These are phyloP conservation scores for Fusarium sp. DNA, from an alignment of 2,329 filamentous ascomycete genomes.

Conservation along the genomic window DNA sequence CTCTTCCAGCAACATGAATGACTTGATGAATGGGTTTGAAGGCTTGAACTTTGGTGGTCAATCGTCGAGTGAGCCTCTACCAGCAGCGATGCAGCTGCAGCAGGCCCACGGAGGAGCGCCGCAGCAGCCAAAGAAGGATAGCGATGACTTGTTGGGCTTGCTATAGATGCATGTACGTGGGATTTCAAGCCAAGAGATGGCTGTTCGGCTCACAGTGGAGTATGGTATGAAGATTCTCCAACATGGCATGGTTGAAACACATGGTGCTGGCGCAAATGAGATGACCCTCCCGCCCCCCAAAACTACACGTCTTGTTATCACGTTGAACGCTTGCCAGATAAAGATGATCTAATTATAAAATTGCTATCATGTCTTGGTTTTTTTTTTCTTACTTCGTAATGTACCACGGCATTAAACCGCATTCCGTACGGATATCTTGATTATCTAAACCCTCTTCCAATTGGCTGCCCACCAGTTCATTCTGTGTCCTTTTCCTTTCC, in stretches of 20 bases:
- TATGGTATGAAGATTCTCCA: slow-evolving; percentile 31
- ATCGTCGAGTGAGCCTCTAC: slow-evolving; percentile 66
- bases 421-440: slow-evolving; percentile 21
- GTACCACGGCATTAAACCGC: slow-evolving; percentile 24
- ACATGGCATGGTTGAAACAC: slow-evolving; percentile 30
- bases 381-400: slow-evolving; percentile 20
- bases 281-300: slow-evolving; percentile 34
- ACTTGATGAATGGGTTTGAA: slow-evolving; percentile 90
- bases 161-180: slow-evolving; percentile 46
- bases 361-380: slow-evolving; percentile 10
- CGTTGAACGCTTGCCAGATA: slow-evolving; percentile 38
- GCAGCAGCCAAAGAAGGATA: slow-evolving; percentile 63
- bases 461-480: background rate
- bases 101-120: slow-evolving; percentile 47
- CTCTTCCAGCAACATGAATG: slow-evolving; percentile 70
- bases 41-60: slow-evolving; percentile 76
- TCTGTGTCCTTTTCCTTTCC: slow-evolving; percentile 4
- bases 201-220: slow-evolving; percentile 26
- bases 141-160: slow-evolving; percentile 66
- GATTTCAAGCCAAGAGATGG: slow-evolving; percentile 18
- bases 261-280: slow-evolving; percentile 36
- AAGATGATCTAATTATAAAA: slow-evolving; percentile 36
- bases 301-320: slow-evolving; percentile 22
- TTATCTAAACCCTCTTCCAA: slow-evolving; percentile 4
- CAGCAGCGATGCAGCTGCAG: slow-evolving; percentile 67